Conservation (phyloP, 371 early-diverging fungal species). For the Mucor lusitanicus region DNA sequence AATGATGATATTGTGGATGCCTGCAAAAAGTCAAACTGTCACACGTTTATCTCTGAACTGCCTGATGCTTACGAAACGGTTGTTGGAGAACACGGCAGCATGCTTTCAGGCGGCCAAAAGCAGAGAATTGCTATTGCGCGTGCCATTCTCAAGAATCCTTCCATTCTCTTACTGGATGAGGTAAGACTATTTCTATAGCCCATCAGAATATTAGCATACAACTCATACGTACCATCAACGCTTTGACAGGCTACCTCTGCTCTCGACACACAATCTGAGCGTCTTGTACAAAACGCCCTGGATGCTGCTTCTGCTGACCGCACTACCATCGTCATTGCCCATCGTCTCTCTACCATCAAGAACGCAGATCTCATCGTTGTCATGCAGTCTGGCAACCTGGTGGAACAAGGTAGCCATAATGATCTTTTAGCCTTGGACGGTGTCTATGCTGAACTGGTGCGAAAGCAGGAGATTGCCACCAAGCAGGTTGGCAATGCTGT, state of each 20-base stretch:
- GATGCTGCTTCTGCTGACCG: slow-evolving; percentile 77
- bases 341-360: slow-evolving; percentile 79
- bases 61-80: slow-evolving; percentile 79
- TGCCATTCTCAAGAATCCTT: slow-evolving; percentile 49
- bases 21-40: slow-evolving; percentile 69
- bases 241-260: slow-evolving; percentile 70
- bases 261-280: slow-evolving; percentile 80
- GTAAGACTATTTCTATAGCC: no score
- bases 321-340: slow-evolving; percentile 94
- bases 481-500: slow-evolving; percentile 18
- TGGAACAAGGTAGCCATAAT: slow-evolving; percentile 76
- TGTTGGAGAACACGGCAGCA: slow-evolving; percentile 67
- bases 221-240: no score
- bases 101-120: slow-evolving; percentile 83
- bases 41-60: slow-evolving; percentile 75
- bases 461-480: slow-evolving; percentile 56
- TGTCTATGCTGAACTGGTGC: slow-evolving; percentile 60
- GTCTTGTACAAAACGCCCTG: slow-evolving; percentile 79
- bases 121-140: slow-evolving; percentile 54
- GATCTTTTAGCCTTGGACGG: slow-evolving; percentile 57
- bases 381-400: slow-evolving; percentile 68
- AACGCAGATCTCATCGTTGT: slow-evolving; percentile 87
- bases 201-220: no score
- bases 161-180: slow-evolving; percentile 52
- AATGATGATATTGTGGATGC: slow-evolving; percentile 64